Evolutionary conservation across 345 rosid species (phyloP).

Genomic region (Salix koriyanagi): DNA sequence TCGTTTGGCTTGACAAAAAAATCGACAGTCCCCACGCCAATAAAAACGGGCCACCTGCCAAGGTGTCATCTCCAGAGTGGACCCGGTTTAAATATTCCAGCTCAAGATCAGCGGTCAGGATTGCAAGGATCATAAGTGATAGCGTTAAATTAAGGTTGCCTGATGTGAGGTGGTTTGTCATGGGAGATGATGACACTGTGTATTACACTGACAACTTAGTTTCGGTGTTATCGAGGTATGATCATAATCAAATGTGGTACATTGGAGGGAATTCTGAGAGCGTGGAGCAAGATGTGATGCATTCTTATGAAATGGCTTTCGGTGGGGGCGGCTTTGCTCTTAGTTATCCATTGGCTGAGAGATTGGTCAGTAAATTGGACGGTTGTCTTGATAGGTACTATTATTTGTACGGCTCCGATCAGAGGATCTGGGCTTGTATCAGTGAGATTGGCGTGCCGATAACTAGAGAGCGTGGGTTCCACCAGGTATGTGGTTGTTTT

Average conservation of each 20-base stretch:
- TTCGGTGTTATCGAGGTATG: slow-evolving; percentile 55
- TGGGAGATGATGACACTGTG: slow-evolving; percentile 94
- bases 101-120: slow-evolving; percentile 65
- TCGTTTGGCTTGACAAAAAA: slow-evolving; percentile 56
- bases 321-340: slow-evolving; percentile 94
- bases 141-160: slow-evolving; percentile 42
- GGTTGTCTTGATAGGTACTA: slow-evolving; percentile 61
- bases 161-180: slow-evolving; percentile 76
- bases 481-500: slow-evolving; percentile 51
- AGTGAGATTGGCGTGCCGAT: slow-evolving; percentile 71
- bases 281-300: slow-evolving; percentile 64
- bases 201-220: slow-evolving; percentile 60
- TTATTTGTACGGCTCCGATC: slow-evolving; percentile 79
- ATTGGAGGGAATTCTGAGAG: slow-evolving; percentile 79
- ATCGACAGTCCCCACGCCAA: neutral
- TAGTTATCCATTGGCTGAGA: slow-evolving; percentile 62
- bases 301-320: slow-evolving; percentile 72
- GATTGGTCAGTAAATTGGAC: slow-evolving; percentile 52
- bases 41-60: slow-evolving; percentile 26
- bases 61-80: slow-evolving; percentile 52
- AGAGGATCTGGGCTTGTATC: slow-evolving; percentile 69
- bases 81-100: slow-evolving; percentile 52
- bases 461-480: slow-evolving; percentile 67
- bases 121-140: slow-evolving; percentile 69
- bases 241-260: slow-evolving; percentile 74